Base-by-base conservation (phyloP, 169 alveolate genomes). In the Cryptosporidium xiaoi region DNA sequence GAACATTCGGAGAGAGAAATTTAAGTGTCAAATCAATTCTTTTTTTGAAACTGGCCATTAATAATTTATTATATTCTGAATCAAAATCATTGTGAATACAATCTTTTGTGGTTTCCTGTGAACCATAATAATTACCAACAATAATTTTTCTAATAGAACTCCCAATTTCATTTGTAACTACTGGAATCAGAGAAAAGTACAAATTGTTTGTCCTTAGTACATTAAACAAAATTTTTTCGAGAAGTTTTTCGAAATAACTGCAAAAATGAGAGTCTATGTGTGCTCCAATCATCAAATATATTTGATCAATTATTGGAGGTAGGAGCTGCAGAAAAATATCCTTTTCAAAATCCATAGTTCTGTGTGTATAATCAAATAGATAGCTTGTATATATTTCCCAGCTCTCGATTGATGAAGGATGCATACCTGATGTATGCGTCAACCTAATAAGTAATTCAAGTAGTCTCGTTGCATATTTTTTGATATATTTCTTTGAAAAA, bases 391-490 rank as follows among this genome's bases (percentile, higher is more conserved):
- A 77, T 27, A 77, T 77, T 40, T 12, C 46, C 87, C 87, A 77
- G 51, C 77, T 48, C 48, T 77, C 71, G n/a, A 77, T 34, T 29
- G 77, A 77, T 31, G 87, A 60, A 10, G 71, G 71, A 60, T 77
- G 87, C 65, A 77, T 46, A 44, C 29, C 64, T 77, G 87, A 40
- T 44, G 46, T 40, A 16, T 77, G 71, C 0, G 87, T 77, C 10
- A 46, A 58, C 56, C 56, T 77, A 16, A 56, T 77, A 18, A 77
- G 55, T 13, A 77, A 60, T 77, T 77, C 87, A 16, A 77, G 18
- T 60, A 77, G 4, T 36, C 87, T 56, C 18, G 71, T 77, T 60
- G 87, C 87, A 60, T 77, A 77, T 33, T 77, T 56, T 24, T 77
- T 77, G 20, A 77, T 60, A 40, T 60, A 62, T 16, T 48, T 62